Base-by-base conservation (phyloP, 2,329 filamentous ascomycete genomes). In the Davidsoniella eucalypti region DNA sequence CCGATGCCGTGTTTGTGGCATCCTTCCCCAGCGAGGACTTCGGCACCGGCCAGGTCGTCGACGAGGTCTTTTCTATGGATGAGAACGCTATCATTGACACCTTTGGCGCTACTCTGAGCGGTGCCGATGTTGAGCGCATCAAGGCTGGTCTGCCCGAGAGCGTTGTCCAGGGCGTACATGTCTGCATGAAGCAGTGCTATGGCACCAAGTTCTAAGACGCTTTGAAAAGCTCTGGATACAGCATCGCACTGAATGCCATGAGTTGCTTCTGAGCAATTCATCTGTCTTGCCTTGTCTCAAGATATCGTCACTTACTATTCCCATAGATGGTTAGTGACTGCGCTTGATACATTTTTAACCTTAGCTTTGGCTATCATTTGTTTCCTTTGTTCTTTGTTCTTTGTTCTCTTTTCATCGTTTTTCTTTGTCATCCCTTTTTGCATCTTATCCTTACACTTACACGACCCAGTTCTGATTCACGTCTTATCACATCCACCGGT, bases 131-230 rank as follows among this genome's bases (percentile, higher is more conserved):
- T 14, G 68, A 69, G 23, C 61, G 60, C 49, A 67, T 74, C 55
- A 64, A 64, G 56, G 55, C 55, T 8, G 44, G 48, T 8, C 17
- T 53, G 51, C 75, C 75, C 14, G 58, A 58, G 8, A 72, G 68
- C 52, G 64, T 77, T 41, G 72, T 73, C 3, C 59, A 67, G 18
- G 72, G 72, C 46, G 67, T 78, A 10, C 69, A 76, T 53, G 57
- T 65, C 54, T 80, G 75, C 60, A 60, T 77, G 57, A 58, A 62
- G 53, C 71, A 65, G 59, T 76, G 74, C 59, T 57, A 57, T 12
- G 26, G 46, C 12, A 26, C 49, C 37, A 41, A 17, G 37, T 40
- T 42, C 16, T 49, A 42, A 23, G 23, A 16, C 12, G 38, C 14
- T 40, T 12, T 7, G 8, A 23, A 21, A 8, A 21, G 38, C 14